Evolutionary conservation across 257 asterid species (phyloP).

Genomic region (Nicotiana sylvestris): DNA sequence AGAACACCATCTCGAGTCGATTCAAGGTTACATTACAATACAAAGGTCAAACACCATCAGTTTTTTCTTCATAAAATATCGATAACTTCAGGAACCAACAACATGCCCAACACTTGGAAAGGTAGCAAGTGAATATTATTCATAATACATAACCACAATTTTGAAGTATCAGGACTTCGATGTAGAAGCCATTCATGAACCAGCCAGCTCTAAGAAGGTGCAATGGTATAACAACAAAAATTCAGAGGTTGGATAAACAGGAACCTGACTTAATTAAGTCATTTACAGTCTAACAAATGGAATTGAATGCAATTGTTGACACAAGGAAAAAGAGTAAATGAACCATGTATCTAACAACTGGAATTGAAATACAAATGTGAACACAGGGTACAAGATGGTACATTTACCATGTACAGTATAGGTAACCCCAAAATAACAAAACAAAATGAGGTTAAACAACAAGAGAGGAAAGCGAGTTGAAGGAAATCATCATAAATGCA

Average conservation of each 20-base stretch:
- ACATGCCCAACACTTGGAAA: neutral
- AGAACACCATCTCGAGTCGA: neutral
- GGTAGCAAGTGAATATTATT: neutral
- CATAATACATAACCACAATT: neutral
- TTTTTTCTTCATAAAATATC: neutral
- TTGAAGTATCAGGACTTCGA: neutral
- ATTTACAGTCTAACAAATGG: neutral
- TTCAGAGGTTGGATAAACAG: neutral
- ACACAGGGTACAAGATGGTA: neutral
- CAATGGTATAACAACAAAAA: neutral
- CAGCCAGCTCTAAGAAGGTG: neutral
- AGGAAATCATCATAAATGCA: neutral
- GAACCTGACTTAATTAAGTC: constrained; percentile 1
- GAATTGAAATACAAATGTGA: neutral
- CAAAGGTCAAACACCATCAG: neutral
- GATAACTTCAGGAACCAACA: neutral
- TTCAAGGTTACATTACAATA: neutral
- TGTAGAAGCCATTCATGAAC: neutral
- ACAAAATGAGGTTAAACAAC: neutral
- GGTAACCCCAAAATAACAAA: neutral
- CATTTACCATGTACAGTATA: neutral
- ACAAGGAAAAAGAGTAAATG: neutral
- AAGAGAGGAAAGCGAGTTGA: neutral
- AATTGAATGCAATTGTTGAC: neutral
- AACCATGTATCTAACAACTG: constrained; percentile 1